These are phyloP conservation scores for Rhizopogon vulgaris DNA, from an alignment of 768 basidiomycete genomes.

Conservation along the genomic window DNA sequence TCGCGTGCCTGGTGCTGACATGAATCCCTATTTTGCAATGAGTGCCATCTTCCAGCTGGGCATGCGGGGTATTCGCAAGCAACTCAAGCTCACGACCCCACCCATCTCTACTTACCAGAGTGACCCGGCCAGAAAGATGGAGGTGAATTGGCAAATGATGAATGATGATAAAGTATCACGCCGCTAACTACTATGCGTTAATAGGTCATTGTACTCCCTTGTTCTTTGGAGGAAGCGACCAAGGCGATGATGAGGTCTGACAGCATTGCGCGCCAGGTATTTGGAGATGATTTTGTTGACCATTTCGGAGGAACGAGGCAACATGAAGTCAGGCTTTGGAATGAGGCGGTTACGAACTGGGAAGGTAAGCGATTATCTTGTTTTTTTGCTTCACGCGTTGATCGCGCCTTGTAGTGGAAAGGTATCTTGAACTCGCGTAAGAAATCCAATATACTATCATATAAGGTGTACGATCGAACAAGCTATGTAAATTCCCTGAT, in stretches of 20 bases:
- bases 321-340: slow-evolving; percentile 84
- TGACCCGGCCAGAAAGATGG: slow-evolving; percentile 45
- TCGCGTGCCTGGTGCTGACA: slow-evolving; percentile 93
- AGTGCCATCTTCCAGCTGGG: slow-evolving; percentile 86
- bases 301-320: slow-evolving; percentile 94
- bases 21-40: slow-evolving; percentile 89
- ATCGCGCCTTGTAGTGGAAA: slow-evolving; percentile 51
- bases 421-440: slow-evolving; percentile 79
- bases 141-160: slow-evolving; percentile 38
- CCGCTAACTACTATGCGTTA: background rate
- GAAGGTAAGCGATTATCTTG: slow-evolving; percentile 49
- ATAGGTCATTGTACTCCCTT: slow-evolving; percentile 71
- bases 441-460: background rate
- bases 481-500: background rate
- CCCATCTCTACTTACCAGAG: slow-evolving; percentile 45
- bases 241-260: slow-evolving; percentile 67
- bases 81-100: slow-evolving; percentile 57
- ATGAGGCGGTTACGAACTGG: slow-evolving; percentile 89
- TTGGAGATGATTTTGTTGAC: slow-evolving; percentile 89
- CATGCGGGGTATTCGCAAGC: slow-evolving; percentile 79
- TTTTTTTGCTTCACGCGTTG: background rate
- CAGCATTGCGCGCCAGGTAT: slow-evolving; percentile 81
- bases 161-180: background rate
- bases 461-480: background rate
- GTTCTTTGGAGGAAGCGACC: slow-evolving; percentile 76